Evolutionary conservation across 2,329 filamentous ascomycete genomes (phyloP), one percentile per base, ranked within the genome.

Genomic region (Calonectria montana): DNA sequence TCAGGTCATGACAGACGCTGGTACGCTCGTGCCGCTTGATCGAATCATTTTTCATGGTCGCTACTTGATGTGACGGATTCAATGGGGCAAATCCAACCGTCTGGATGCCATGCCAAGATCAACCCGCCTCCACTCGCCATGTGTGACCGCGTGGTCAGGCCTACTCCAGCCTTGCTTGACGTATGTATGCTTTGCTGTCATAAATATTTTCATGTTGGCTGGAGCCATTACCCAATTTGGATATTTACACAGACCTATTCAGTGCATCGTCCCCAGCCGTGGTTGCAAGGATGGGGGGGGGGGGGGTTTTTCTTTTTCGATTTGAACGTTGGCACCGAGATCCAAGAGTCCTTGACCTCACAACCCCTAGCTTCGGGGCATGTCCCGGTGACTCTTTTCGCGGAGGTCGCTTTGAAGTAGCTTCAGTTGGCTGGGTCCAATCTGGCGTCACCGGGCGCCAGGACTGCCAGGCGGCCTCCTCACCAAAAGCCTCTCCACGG

Each of bases 61-160:
- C 37, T 12, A 59, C 67, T 48, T 78, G 77, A 77, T 79, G 77
- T 77, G 77, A 78, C 71, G 37, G 21, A 37, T 63, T 61, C 47
- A 37, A 57, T 55, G 57, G 10, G 18, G 53, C 57, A 45, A 27
- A 43, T 48, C 66, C 47, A 72, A 65, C 50, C 45, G 64, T 47
- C 65, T 15, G 59, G 37, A 55, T 61, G 43, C 59, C 65, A 59
- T 73, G 39, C 61, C 61, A 62, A 68, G 63, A 69, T 70, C 72
- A 62, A 59, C 67, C 69, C 31, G 65, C 75, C 65, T 70, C 70
- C 69, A 69, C 70, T 69, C 43, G 67, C 70, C 70, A 74, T 73
- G 68, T 75, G 70, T 71, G 55, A 73, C 68, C 71, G 48, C 23
- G 64, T 59, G 64, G 55, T 47, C 71, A 67, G 72, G 39, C 41